phyloP scores from a whole-genome alignment of 768 basidiomycete genomes.

The Suillus spraguei region DNA sequence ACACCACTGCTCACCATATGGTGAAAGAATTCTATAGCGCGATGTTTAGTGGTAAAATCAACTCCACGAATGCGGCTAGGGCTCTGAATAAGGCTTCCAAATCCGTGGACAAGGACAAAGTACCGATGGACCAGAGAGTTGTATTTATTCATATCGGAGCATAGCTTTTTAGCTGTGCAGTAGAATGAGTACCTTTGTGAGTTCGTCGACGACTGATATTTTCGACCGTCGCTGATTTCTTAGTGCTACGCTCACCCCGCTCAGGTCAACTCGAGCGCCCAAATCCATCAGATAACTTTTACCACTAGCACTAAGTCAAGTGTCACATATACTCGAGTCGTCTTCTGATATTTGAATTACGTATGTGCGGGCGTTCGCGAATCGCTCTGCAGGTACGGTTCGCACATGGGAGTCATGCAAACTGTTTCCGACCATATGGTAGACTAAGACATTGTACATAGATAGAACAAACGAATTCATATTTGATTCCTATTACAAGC shows the following conservation, averaged over 20 bases:
- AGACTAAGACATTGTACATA: background rate
- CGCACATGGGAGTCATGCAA: no score
- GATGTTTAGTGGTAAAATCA: constrained; percentile 16
- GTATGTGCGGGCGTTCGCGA: no score
- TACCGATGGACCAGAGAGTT: constrained; percentile 29
- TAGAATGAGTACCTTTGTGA: background rate
- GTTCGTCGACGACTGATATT: no score
- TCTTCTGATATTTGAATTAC: no score
- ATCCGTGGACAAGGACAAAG: constrained; percentile 19
- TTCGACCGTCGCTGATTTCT: no score
- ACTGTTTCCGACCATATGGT: background rate
- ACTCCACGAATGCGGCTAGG: constrained; percentile 22
- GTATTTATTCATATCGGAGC: constrained; percentile 31
- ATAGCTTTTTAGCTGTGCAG: constrained; percentile 1
- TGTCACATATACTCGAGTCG: no score
- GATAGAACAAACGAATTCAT: background rate
- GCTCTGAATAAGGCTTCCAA: constrained; percentile 26
- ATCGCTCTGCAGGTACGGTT: no score
- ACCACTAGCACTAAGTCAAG: no score
- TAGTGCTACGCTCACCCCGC: no score
- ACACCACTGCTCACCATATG: constrained; percentile 21
- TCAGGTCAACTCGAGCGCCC: no score
- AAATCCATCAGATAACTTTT: no score
- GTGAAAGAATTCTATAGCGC: constrained; percentile 26
- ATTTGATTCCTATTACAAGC: background rate